Conservation (phyloP, 2,329 filamentous ascomycete species). For the Leptographium wingfieldii region DNA sequence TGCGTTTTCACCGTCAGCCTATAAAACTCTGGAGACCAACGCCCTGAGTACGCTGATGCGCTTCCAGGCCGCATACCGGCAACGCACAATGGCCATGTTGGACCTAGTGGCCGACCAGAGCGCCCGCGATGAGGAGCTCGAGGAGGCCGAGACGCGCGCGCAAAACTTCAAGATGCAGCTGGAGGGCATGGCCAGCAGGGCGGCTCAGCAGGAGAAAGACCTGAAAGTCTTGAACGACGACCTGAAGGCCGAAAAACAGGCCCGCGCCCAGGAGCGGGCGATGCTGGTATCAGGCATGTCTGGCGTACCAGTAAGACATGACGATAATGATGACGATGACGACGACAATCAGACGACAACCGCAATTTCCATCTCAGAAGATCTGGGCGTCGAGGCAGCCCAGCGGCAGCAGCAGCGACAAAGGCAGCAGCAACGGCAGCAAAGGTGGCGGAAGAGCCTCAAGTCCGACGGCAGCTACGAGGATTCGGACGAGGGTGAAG, state of each 20-base stretch:
- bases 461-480: constrained; percentile 32
- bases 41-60: constrained; percentile 41
- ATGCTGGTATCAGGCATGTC: constrained; percentile 15
- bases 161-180: constrained; percentile 46
- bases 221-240: constrained; percentile 33
- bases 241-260: constrained; percentile 35
- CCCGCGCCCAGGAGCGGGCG: constrained; percentile 26
- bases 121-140: constrained; percentile 40
- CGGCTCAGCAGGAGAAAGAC: constrained; percentile 38
- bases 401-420: constrained; percentile 29
- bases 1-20: constrained; percentile 44
- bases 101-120: constrained; percentile 42
- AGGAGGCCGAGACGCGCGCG: constrained; percentile 40
- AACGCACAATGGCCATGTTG: constrained; percentile 34
- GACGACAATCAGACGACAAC: constrained; percentile 5
- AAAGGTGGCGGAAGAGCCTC: constrained; percentile 22
- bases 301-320: background rate
- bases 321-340: background rate
- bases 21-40: constrained; percentile 47
- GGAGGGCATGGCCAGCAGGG: constrained; percentile 42
- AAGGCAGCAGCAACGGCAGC: constrained; percentile 24
- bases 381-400: constrained; percentile 38
- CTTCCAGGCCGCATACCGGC: constrained; percentile 47
- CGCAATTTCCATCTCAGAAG: constrained; percentile 26
- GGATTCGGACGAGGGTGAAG: constrained; percentile 31